phyloP scores from a whole-genome alignment of 2,329 filamentous ascomycete species.

The Verticillium dahliae region DNA sequence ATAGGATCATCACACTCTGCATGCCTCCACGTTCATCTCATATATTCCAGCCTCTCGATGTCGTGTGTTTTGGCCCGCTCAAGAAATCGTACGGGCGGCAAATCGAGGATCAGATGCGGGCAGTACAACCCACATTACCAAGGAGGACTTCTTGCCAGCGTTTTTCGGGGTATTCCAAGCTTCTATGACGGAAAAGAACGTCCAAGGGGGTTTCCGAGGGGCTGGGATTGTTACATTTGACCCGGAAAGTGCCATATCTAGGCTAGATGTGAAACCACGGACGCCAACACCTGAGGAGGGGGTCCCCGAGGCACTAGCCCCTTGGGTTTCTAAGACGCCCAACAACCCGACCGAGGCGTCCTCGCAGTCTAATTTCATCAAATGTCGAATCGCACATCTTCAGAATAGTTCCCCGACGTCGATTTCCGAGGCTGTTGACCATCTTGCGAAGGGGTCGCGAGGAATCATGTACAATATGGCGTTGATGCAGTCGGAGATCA shows the following conservation, averaged over 20 bases:
- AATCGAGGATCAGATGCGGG: too few relatives aligned
- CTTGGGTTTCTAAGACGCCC: background rate
- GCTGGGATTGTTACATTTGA: slow-evolving; percentile 1
- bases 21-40: too few relatives aligned
- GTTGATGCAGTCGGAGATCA: background rate
- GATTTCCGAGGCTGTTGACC: slow-evolving; percentile 3
- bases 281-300: too few relatives aligned
- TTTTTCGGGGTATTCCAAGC: background rate
- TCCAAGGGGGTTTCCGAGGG: slow-evolving; percentile 1
- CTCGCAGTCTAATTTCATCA: slow-evolving; percentile 30
- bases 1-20: background rate
- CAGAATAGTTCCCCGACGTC: slow-evolving; percentile 4
- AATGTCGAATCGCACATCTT: slow-evolving; percentile 1
- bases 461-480: slow-evolving; percentile 14
- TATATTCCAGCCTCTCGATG: too few relatives aligned
- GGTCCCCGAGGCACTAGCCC: too few relatives aligned
- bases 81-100: too few relatives aligned
- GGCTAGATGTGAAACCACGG: background rate
- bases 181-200: background rate
- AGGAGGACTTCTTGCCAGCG: too few relatives aligned
- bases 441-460: slow-evolving; percentile 2
- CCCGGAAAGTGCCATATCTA: background rate
- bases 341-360: background rate
- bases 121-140: too few relatives aligned
- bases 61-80: too few relatives aligned